Base-by-base conservation (phyloP, 2,329 filamentous ascomycete genomes). In the Aotearoamyces nothofagi region DNA sequence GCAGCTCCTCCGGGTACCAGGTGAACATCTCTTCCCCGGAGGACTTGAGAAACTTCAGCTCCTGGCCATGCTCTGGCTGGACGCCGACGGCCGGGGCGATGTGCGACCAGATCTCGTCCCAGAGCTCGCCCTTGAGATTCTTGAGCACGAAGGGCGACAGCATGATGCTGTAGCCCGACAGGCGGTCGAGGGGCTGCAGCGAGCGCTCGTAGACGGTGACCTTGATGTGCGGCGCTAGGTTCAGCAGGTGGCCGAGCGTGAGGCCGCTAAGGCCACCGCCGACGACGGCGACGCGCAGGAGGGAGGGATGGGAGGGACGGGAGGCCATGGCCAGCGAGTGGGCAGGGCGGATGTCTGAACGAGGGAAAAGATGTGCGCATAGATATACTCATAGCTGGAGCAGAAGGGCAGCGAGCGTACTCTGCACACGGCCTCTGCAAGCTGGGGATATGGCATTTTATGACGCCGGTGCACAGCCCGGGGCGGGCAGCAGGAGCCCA, bases 91-190 rank as follows among this genome's bases (percentile, higher is more conserved):
- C 33, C 3, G 29, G 26, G 3, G 35, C 34, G 13, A 44, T 32
- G 16, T 31, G 27, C 7, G 15, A 28, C 40, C 41, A 45, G 4
- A 44, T 35, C 5, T 39, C 34, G 9, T 26, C 25, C 9, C 26
- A 34, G 6, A 46, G 34, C 12, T 34, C 36, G 10, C 36, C 37
- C 15, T 41, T 38, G 2, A 46, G 32, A 26, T 37, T 43, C 15
- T 30, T 26, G 4, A 45, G 20, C n/a, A 43, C 40, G 16, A 39
- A 39, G 9, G 33, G 35, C 11, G 43, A 43, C 4, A 46, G 30
- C 41, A 44, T 45, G 5, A 46, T 33, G 11, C 43, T 37, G 14
- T 40, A 46, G 9, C 44, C 44, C 5, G 24, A 35, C 4, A 46
- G 29, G n/a, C 38, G 30, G 22, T 45, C 41, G 1, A 38, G 22